Conservation (phyloP, 1,284 basidiomycete species). For the Ceratobasidium sp. region DNA sequence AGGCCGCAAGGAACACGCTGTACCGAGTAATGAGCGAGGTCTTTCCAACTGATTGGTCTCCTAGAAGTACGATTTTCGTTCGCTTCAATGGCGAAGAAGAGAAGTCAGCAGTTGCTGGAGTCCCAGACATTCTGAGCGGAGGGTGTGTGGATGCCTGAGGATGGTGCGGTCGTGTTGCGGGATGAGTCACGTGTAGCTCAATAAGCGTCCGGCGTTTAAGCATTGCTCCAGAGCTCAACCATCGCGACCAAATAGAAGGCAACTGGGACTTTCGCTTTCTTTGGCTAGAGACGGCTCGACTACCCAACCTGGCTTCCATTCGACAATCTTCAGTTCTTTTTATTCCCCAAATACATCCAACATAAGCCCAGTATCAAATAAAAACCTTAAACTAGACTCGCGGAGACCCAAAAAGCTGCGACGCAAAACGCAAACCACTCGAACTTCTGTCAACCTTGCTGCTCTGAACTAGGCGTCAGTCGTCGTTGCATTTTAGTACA, state of each 20-base stretch:
- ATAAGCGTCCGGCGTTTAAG: neutral
- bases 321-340: too few species aligned
- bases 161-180: neutral
- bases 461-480: conserved; percentile 2
- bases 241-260: neutral
- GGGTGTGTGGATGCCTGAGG: neutral
- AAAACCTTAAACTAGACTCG: neutral
- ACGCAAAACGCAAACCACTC: conserved; percentile 30
- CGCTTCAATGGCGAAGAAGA: conserved; percentile 89
- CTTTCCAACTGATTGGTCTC: conserved; percentile 94
- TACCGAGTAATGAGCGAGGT: conserved; percentile 97
- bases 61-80: conserved; percentile 95
- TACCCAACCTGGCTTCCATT: too few species aligned
- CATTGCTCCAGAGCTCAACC: neutral
- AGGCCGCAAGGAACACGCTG: conserved; percentile 50
- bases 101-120: conserved; percentile 81
- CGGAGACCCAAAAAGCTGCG: conserved; percentile 25
- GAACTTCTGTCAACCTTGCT: conserved; percentile 17
- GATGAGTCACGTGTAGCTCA: neutral
- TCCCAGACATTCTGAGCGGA: conserved; percentile 50
- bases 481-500: neutral
- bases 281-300: too few species aligned
- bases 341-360: too few species aligned
- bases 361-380: neutral
- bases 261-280: neutral